Evolutionary conservation across 108 stramenopile species (phyloP), one percentile per base, ranked within the genome.

Genomic region (Epithemia pelagica): DNA sequence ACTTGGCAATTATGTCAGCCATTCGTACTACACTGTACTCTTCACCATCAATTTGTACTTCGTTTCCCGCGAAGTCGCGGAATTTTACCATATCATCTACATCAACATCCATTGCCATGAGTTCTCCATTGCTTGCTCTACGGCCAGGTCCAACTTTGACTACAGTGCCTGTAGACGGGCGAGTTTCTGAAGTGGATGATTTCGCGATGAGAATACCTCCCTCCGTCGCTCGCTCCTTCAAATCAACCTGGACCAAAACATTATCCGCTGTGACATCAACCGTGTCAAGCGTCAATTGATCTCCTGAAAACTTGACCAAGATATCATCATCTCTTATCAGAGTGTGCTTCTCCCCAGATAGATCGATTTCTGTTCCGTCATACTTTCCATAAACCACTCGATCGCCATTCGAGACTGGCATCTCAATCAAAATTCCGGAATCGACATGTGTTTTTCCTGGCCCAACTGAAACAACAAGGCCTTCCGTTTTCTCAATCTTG

Each of bases 241-340:
- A 10, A 29, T 90, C 86, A 1, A 93, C 86, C 15, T 74, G 63
- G 0, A 96, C 92, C 28, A 96, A 69, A 23, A 92, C 79, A 74
- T 82, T 78, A 66, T 96, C 95, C 31, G 75, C 75, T 21, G 90
- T 73, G 2, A 85, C 87, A 23, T 83, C 85, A 25, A 77, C 83
- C 7, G 61, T 65, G 0, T 93, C 92, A 27, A 83, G 59, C 0
- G 82, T 86, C 27, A 92, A 61, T 18, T 66, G 51, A 0, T 85
- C 87, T 2, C 87, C 92, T 15, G 37, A 46, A 66, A 79, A 96
- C 58, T 89, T 88, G 28, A 96, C 84, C 19, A 96, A 68, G 58
- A 93, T 77, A 68, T 96, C 91, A 66, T 86, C 83, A 69, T 91
- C 90, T 5, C 90, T 78, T 65, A 96, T 96, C 63, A 96, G 68